Evolutionary conservation across 495 filamentous ascomycete genomes (phyloP), one percentile per base, ranked within the genome.

Genomic region (Aeminium ludgeri): DNA sequence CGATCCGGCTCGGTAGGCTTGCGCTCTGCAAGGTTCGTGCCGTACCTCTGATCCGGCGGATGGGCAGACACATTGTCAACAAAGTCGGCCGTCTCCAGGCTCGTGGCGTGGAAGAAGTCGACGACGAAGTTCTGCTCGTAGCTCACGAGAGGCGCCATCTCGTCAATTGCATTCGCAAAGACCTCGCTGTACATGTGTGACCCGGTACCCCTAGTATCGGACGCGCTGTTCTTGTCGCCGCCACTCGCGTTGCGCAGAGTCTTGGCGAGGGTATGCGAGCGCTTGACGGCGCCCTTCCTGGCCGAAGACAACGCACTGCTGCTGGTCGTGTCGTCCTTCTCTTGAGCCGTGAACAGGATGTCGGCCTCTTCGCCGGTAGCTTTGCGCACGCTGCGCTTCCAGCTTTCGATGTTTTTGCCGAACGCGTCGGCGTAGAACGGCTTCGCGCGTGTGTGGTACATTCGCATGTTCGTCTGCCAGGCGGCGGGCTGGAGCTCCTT

Each of bases 51-150:
- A n/a, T 77, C 73, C 2, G 86, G 86, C 38, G 64, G 58, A 1
- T 71, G 67, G 4, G 69, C 65, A 16, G 68, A 62, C 15, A 92
- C 74, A 2, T 82, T 68, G 34, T 96, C 87, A 1, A 76, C 65
- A 50, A 93, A 96, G 49, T 95, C 86, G 11, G 68, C 60, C 11
- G 68, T 76, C 40, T 79, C 72, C 10, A 82, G 64, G 12, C 84
- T 89, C 27, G 75, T 79, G 7, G 89, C 69, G 41, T 93, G 85
- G 65, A 95, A 96, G 60, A 93, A 89, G 40, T 89, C 81, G 17
- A 91, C 74, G 20, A 93, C 64, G 51, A 95, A 96, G 53, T 94
- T 94, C 57, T 96, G 87, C 62, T 96, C 87, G 45, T 80, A 80
- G 36, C 79, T 77, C 30, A 94, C 74, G 43, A 89, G 70, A 16